These are phyloP conservation scores for Starmerella powellii DNA, from an alignment of 805 yeast genomes.

Conservation along the genomic window DNA sequence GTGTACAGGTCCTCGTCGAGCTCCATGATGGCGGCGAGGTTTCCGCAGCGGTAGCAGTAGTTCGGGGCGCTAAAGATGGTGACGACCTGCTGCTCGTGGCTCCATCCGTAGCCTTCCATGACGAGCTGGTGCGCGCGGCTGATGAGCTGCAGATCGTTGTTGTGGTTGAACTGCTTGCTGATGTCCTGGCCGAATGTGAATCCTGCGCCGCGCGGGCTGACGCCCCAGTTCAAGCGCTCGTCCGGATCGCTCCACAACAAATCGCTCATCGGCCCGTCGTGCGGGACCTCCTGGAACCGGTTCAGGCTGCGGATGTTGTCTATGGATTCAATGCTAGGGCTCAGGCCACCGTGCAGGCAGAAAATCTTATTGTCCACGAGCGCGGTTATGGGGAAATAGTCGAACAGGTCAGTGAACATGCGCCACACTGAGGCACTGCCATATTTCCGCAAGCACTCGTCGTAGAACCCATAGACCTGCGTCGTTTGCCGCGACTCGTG, in stretches of 20 bases:
- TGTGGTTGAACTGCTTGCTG: slow-evolving; percentile 88
- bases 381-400: slow-evolving; percentile 91
- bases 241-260: slow-evolving; percentile 95
- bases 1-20: slow-evolving; percentile 84
- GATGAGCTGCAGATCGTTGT: slow-evolving; percentile 72
- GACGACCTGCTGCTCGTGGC: slow-evolving; percentile 86
- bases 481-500: slow-evolving; percentile 95
- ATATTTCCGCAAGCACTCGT: slow-evolving; percentile 88
- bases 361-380: slow-evolving; percentile 84
- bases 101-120: slow-evolving; percentile 95
- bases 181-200: slow-evolving; percentile 97
- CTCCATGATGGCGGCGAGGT: slow-evolving; percentile 97
- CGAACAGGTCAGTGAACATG: slow-evolving; percentile 82
- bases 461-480: slow-evolving; percentile 93
- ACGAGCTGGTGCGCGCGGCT: slow-evolving; percentile 96
- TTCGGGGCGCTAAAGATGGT: slow-evolving; percentile 93
- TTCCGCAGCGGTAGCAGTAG: slow-evolving; percentile 95
- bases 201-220: slow-evolving; percentile 97
- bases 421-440: slow-evolving; percentile 94
- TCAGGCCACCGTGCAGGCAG: slow-evolving; percentile 92
- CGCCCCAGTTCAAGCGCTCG: slow-evolving; percentile 97
- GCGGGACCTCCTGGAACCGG: slow-evolving; percentile 94
- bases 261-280: slow-evolving; percentile 97
- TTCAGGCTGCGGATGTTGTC: slow-evolving; percentile 88
- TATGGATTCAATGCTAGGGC: slow-evolving; percentile 91